phyloP scores from a whole-genome alignment of 2,329 filamentous ascomycete species.

The Emmonsiellopsis sp. region DNA sequence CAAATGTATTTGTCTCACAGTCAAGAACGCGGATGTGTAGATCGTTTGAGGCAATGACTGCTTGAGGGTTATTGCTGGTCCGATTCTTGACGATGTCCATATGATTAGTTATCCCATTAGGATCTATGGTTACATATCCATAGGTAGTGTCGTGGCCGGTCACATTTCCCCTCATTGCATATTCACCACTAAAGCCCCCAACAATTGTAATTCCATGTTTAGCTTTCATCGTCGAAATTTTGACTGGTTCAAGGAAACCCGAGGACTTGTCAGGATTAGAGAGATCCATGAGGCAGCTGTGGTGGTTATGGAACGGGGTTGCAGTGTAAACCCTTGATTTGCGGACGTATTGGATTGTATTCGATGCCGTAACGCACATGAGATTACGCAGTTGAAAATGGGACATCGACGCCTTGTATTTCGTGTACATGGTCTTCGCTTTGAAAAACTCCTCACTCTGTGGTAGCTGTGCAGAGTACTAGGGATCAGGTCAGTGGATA shows the following conservation, averaged over 20 bases:
- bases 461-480: conserved; percentile 25
- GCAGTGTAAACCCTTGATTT: conserved; percentile 41
- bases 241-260: conserved; percentile 27
- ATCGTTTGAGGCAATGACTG: conserved; percentile 51
- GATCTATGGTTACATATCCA: conserved; percentile 41
- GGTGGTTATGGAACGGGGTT: conserved; percentile 34
- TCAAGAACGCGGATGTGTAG: conserved; percentile 45
- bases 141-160: conserved; percentile 25
- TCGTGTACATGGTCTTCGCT: conserved; percentile 40
- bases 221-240: conserved; percentile 45
- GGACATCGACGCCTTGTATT: conserved; percentile 40
- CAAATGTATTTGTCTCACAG: conserved; percentile 35
- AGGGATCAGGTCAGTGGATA: conserved; percentile 4
- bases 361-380: conserved; percentile 44
- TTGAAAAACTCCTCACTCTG: conserved; percentile 38
- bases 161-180: conserved; percentile 37
- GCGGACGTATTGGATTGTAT: conserved; percentile 46
- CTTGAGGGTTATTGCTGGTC: conserved; percentile 38
- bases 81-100: conserved; percentile 44
- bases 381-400: conserved; percentile 54
- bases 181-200: conserved; percentile 50
- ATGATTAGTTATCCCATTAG: conserved; percentile 50
- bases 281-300: conserved; percentile 41
- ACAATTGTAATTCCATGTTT: conserved; percentile 42
- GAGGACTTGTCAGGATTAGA: conserved; percentile 30